Evolutionary conservation across 306 rosid species (phyloP), one percentile per base, ranked within the genome.

Genomic region (Astragalus glycyphyllos): DNA sequence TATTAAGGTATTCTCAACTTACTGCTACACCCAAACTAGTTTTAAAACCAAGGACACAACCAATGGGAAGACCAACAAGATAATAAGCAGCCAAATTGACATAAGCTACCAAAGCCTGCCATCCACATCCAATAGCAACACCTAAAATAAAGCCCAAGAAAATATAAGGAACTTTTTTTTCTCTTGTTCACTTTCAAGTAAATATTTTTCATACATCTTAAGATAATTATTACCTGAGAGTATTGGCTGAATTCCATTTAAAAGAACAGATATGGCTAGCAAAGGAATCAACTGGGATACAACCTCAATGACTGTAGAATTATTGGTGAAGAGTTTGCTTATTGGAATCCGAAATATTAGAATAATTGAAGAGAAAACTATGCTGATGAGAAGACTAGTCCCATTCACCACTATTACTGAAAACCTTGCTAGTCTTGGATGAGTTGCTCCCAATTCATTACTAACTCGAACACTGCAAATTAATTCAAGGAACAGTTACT

Each of bases 41-140:
- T 80, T 82, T 84, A 75, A 84, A 84, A 16, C 82, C 87, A 71
- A 87, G 84, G 54, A 80, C 82, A 69, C 84, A 79, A 8, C 89
- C 92, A 57, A 87, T 58, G 14, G 87, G 79, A 13, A 87, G 78
- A 76, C 92, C 89, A 49, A 87, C 70, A 3, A 84, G 4, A 23
- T 87, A 84, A 69, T 80, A 84, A 46, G 82, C 20, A 47, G 72
- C 68, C 48, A 87, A 77, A 59, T 84, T 87, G 5, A 82, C 84
- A 73, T 84, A 87, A 63, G 87, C 89, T 17, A 84, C 84, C n/a
- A 84, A 65, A n/a, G 31, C 80, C 61, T 87, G 89, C 89, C 92
- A 78, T 77, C 92, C 92, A 64, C 84, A 80, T 20, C 92, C 92
- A 80, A 84, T 84, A 34, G 92, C 92, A 41, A 82, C 86, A 15